Evolutionary conservation across 177 flowering plant species (phyloP), one percentile per base, ranked within the genome.

Genomic region (Vitis hybrid): DNA sequence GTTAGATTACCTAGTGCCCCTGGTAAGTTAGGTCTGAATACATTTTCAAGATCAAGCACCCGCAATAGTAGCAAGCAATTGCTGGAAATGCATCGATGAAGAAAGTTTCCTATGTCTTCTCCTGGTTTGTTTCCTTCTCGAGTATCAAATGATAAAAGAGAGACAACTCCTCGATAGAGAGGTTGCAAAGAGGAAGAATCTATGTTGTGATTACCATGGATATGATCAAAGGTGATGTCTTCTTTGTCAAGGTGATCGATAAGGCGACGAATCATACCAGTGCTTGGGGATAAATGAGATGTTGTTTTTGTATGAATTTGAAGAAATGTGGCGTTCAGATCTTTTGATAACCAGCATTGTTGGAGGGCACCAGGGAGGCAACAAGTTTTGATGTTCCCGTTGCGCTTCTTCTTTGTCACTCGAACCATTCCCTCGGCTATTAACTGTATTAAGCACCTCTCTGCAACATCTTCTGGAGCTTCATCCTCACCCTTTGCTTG

Each of bases 11-110:
- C 56, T 1, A 72, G 16, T 8, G n/a, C 9, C 3, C 58, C 32
- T 0, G 79, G 72, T 49, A 76, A 35, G 2, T 52, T 2, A 3
- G 79, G 75, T 48, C 16, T 58, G 69, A 51, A 76, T 4, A 72
- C 73, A 1, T 61, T 32, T 48, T 76, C 79, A 11, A 76, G 76
- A 69, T 76, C 79, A 19, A 76, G 76, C n/a, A 76, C 73, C 11
- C 54, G 10, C 15, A 76, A 54, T 49, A n/a, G 6, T 12, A n/a
- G 54, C 21, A 62, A 69, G 65, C 58, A 30, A 11, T 51, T 50
- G 6, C 14, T 55, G 1, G 57, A 16, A 56, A 68, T 74, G 62
- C 32, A 63, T 30, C 32, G 62, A 2, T 11, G 63, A 7, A 74
- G 55, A 12, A 68, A 62, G 18, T 57, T 51, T 5, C 71, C 76